Evolutionary conservation across 1,284 basidiomycete genomes (phyloP).

Genomic region (Heterobasidion parviporum): DNA sequence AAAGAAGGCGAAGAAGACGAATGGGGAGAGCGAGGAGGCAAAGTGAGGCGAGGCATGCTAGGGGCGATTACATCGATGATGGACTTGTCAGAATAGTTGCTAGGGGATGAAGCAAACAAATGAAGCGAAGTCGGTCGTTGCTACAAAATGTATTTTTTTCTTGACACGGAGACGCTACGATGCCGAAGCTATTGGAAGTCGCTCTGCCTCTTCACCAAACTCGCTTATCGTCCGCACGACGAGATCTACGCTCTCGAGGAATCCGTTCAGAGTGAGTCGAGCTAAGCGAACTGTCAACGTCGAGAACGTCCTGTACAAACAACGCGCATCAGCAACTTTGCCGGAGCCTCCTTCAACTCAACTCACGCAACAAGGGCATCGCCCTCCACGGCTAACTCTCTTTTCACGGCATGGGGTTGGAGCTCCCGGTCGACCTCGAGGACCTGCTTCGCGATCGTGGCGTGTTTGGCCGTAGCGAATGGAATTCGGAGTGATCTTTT

Average conservation of each 20-base stretch:
- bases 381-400: constrained; percentile 57
- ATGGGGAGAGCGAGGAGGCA: constrained; percentile 35
- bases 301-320: constrained; percentile 52
- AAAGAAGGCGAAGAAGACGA: constrained; percentile 81
- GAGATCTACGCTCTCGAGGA: constrained; percentile 82
- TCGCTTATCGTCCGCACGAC: constrained; percentile 75
- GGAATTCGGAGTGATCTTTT: constrained; percentile 68
- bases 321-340: constrained; percentile 5
- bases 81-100: constrained; percentile 2
- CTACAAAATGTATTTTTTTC: background rate
- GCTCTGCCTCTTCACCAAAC: constrained; percentile 54
- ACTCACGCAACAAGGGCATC: constrained; percentile 63
- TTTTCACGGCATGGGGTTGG: constrained; percentile 70
- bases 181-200: background rate
- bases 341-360: constrained; percentile 5
- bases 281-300: constrained; percentile 79
- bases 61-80: background rate
- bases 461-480: constrained; percentile 66
- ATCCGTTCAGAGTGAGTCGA: constrained; percentile 74
- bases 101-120: constrained; percentile 2
- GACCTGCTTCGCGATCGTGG: constrained; percentile 67
- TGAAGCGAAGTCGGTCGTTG: constrained; percentile 5
- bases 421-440: constrained; percentile 83
- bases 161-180: background rate
- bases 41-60: constrained; percentile 6